phyloP scores from a whole-genome alignment of 345 rosid species.

The Rhodamnia argentea region DNA sequence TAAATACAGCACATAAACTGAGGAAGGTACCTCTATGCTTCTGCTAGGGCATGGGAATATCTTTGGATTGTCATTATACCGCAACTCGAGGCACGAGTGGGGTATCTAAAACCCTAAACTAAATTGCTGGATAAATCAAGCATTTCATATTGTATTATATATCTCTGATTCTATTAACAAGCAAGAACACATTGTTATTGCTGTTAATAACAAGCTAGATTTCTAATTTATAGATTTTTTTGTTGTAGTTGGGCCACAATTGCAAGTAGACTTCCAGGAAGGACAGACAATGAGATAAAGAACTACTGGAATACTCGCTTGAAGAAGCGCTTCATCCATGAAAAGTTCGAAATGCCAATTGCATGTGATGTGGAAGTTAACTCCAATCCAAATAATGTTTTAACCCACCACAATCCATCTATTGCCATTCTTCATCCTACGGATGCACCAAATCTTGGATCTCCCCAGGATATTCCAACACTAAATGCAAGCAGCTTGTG shows the following conservation, averaged over 20 bases:
- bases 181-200: neutral
- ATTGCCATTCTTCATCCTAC: neutral
- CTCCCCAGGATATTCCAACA: neutral
- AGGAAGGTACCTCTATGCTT: neutral
- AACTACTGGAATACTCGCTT: constrained; percentile 4
- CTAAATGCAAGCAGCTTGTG: neutral
- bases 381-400: neutral
- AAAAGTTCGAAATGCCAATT: neutral
- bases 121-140: neutral
- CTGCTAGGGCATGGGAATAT: neutral
- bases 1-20: neutral
- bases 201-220: neutral
- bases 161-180: neutral
- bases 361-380: neutral
- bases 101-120: neutral
- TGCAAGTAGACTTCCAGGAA: neutral
- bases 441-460: neutral
- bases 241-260: constrained; percentile 2
- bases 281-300: constrained; percentile 8
- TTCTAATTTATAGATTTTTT: neutral
- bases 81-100: neutral
- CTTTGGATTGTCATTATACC: neutral
- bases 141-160: neutral
- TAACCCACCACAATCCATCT: neutral
- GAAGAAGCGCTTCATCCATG: neutral